These are phyloP conservation scores for Avicennia marina DNA, from an alignment of 257 asterid genomes.

Conservation along the genomic window DNA sequence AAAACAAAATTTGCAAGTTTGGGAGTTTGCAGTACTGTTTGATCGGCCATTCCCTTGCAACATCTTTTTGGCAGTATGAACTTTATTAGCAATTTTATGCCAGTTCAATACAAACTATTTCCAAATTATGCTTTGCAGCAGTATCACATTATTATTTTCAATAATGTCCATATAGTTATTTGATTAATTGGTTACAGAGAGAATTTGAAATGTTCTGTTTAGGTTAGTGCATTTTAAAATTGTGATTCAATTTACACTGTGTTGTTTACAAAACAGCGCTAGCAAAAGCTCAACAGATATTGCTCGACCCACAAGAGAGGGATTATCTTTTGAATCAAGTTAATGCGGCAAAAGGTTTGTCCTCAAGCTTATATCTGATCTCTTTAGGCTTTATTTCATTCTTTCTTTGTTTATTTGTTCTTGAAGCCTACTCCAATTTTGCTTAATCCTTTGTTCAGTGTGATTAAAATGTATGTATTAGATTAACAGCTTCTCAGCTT, in stretches of 20 bases:
- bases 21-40: neutral
- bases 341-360: conserved; percentile 80
- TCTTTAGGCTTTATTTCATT: too few relatives aligned
- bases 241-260: conserved; percentile 14
- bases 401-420: neutral
- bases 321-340: conserved; percentile 89
- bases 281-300: conserved; percentile 87
- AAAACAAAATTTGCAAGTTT: neutral
- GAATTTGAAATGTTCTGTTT: neutral
- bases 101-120: conserved; percentile 1
- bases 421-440: neutral
- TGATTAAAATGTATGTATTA: neutral
- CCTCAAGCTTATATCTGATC: conserved; percentile 11
- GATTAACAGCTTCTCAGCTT: conserved; percentile 10
- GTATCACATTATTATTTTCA: neutral
- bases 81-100: neutral
- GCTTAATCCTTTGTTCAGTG: neutral
- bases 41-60: neutral
- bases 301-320: conserved; percentile 89
- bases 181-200: neutral
- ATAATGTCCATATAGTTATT: neutral
- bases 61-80: too few relatives aligned
- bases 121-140: neutral
- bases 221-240: neutral
- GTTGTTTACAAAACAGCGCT: conserved; percentile 51